Percentiles rank a stretch among this genome's conserved stretches.
Conservation (phyloP, 2,329 filamentous ascomycete species). For the Stemphylium beticola region DNA sequence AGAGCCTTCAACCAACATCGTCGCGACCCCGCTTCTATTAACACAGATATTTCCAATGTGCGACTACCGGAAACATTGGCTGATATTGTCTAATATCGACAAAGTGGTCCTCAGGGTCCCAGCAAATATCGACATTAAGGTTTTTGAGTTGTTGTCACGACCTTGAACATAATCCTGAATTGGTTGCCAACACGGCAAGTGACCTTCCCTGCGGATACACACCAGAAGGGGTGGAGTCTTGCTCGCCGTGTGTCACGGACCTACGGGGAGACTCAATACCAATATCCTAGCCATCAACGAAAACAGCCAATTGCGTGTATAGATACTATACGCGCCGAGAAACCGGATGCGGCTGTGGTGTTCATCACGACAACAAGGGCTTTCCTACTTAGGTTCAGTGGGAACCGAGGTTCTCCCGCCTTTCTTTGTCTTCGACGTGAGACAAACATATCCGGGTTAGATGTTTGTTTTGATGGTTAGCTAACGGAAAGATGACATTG, state of each 20-base stretch:
- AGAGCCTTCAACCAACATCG: too few species aligned
- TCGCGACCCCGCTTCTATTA: too few species aligned
- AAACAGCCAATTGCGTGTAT: background rate
- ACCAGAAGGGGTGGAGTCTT: background rate
- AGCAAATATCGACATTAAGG: background rate
- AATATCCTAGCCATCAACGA: background rate
- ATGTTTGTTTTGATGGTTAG: background rate
- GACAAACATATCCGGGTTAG: background rate
- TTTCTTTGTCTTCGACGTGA: conserved; percentile 1
- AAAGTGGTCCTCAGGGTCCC: background rate
- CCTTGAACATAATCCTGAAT: background rate
- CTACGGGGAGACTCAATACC: background rate
- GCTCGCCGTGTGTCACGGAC: background rate
- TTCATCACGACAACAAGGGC: background rate
- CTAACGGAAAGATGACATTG: background rate
- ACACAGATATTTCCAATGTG: background rate
- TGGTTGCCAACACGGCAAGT: too few species aligned
- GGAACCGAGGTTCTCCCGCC: background rate
- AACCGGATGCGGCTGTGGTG: background rate
- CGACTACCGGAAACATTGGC: background rate
- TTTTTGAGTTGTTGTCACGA: background rate
- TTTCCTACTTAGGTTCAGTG: background rate
- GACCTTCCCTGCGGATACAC: background rate
- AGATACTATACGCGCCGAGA: background rate
- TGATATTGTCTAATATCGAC: background rate